phyloP scores from a whole-genome alignment of 805 yeast species.

The Yarrowia sp. region DNA sequence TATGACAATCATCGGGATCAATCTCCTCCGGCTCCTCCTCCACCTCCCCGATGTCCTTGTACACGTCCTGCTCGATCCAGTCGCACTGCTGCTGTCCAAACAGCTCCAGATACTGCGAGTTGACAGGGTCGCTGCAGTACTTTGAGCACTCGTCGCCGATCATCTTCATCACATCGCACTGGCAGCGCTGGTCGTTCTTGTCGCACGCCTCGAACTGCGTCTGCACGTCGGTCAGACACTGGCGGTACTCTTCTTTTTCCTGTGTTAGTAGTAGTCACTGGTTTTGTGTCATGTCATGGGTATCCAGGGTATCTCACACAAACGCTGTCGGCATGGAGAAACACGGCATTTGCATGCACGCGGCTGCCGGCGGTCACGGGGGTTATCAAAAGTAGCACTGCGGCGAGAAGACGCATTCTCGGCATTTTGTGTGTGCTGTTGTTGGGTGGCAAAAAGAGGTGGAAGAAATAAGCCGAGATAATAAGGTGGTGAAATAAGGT shows the following conservation, averaged over 20 bases:
- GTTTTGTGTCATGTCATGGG: background rate
- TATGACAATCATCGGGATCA: background rate
- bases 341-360: conserved; percentile 22
- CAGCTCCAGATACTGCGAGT: conserved; percentile 14
- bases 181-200: conserved; percentile 29
- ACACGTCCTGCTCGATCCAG: conserved; percentile 7
- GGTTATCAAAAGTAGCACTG: background rate
- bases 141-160: conserved; percentile 32
- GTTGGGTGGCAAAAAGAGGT: background rate
- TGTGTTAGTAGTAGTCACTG: background rate
- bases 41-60: background rate
- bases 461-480: background rate
- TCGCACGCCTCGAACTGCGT: conserved; percentile 28
- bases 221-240: conserved; percentile 30
- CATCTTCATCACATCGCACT: conserved; percentile 29
- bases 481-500: too few species aligned
- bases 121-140: conserved; percentile 14
- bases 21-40: background rate
- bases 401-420: background rate
- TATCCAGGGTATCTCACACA: background rate
- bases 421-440: background rate
- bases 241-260: conserved; percentile 16
- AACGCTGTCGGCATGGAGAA: conserved; percentile 16
- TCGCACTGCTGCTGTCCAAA: conserved; percentile 12
- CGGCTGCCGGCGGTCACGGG: background rate